Evolutionary conservation across 2,329 filamentous ascomycete species (phyloP), one percentile per base, ranked within the genome.

Genomic region (Pseudogymnoascus sp.): DNA sequence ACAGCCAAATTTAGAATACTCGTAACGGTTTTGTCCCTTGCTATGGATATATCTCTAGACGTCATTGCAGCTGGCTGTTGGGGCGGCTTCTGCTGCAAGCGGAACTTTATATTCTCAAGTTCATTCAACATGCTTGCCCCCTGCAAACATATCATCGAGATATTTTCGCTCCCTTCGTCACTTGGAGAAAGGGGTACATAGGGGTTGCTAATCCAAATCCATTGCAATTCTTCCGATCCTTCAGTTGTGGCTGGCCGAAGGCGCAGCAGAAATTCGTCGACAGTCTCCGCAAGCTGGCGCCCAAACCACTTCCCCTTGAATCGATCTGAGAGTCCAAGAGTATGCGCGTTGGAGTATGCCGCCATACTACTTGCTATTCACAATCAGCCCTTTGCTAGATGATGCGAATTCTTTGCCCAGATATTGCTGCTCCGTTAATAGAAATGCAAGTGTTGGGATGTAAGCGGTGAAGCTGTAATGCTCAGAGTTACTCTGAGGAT

Each of bases 151-250:
- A 60, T 7, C 2, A 5, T 27, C 27, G 59, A 18, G 27, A 15
- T 5, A 52, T 18, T 15, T 10, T 31, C 27, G 2, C 8, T 10
- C 27, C 27, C 25, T 52, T 52, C 45, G 6, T 52, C 27, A 10
- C 7, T 18, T 52, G n/a, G 5, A 39, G 4, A 74, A 72, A 3
- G 71, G 69, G 64, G 76, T 77, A 39, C 21, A 68, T 81, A 81
- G 0, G 87, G 87, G 71, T 90, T 90, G 60, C 80, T 81, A 42
- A 89, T 82, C 76, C 82, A 91, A 58, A 96, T 90, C 88, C 89
- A 94, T 0, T 81, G 81, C 2, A 80, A 78, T 0, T 75, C 67
- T 0, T 69, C 69, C 1, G 72, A 74, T 3, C 74, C 71, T 2
- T 77, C 73, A 1, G 86, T 89, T 1, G 81, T 87, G 3, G 81